These are phyloP conservation scores for Dactylellina drechsleri DNA, from an alignment of 2,329 filamentous ascomycete genomes.

Conservation along the genomic window DNA sequence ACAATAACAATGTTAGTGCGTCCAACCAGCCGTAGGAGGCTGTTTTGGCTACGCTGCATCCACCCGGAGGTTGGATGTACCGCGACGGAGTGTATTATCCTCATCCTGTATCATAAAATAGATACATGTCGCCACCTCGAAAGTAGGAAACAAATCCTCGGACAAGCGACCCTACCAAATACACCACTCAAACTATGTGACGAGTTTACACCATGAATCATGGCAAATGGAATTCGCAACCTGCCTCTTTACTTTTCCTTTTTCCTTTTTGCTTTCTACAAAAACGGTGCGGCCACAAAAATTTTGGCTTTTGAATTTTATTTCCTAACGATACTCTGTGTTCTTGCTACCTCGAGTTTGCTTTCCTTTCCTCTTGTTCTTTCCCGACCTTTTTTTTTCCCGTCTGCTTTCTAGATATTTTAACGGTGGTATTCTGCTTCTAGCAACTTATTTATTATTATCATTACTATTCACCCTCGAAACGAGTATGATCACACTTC, in stretches of 20 bases:
- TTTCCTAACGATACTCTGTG: conserved; percentile 36
- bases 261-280: conserved; percentile 11
- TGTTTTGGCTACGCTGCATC: conserved; percentile 9
- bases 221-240: conserved; percentile 22
- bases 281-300: conserved; percentile 54
- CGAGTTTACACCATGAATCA: conserved; percentile 32
- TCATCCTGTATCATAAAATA: too few relatives aligned
- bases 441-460: conserved; percentile 29
- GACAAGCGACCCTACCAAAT: neutral
- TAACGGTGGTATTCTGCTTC: conserved; percentile 54
- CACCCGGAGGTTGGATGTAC: neutral
- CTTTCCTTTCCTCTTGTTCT: conserved; percentile 17
- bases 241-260: neutral
- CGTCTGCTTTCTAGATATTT: conserved; percentile 41
- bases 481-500: conserved; percentile 49
- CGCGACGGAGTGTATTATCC: too few relatives aligned
- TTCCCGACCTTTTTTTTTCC: conserved; percentile 30
- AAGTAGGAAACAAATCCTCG: too few relatives aligned
- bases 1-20: conserved; percentile 20
- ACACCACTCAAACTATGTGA: neutral
- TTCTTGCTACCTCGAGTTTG: conserved; percentile 12
- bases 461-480: neutral
- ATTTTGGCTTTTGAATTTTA: conserved; percentile 7
- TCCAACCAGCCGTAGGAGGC: conserved; percentile 40
- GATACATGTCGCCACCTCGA: too few relatives aligned